A percentile compares a stretch with the other conserved stretches of the same genome.
phyloP scores from a whole-genome alignment of 768 basidiomycete species.

The Naganishia friedmannii region DNA sequence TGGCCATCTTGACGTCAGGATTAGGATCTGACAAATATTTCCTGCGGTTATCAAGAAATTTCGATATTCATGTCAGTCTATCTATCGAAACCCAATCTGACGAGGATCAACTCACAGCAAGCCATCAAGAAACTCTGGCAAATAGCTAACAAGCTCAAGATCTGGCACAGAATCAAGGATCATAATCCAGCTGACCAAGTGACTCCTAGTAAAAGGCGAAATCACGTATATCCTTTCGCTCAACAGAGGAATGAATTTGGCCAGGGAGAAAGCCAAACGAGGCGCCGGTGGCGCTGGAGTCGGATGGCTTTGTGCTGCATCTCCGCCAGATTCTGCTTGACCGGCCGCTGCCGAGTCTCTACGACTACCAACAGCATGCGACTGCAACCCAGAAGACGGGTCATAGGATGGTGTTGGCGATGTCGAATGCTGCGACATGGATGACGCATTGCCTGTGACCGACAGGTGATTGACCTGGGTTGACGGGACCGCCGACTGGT shows the following conservation, averaged over 20 bases:
- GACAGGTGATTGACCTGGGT: constrained; percentile 19
- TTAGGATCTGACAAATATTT: constrained; percentile 94
- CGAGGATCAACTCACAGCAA: constrained; percentile 61
- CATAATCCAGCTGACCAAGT: constrained; percentile 94
- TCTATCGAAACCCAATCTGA: neutral
- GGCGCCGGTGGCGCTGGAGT: neutral
- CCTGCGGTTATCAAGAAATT: constrained; percentile 54
- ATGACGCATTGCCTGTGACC: constrained; percentile 1
- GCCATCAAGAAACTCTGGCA: constrained; percentile 92
- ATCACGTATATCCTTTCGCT: constrained; percentile 90
- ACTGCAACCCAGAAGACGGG: neutral
- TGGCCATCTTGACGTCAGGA: constrained; percentile 85
- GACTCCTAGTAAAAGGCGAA: constrained; percentile 91
- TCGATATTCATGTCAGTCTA: constrained; percentile 49
- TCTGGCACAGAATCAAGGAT: constrained; percentile 95
- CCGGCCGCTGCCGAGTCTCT: neutral
- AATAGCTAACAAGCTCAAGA: constrained; percentile 85
- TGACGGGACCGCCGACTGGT: constrained; percentile 14
- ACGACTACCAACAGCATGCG: neutral
- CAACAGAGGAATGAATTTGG: constrained; percentile 89
- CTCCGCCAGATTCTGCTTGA: neutral
- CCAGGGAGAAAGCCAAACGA: constrained; percentile 74
- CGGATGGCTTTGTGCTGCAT: neutral
- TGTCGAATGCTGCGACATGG: constrained; percentile 1
- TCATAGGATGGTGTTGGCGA: constrained; percentile 14